Percentiles rank a stretch among this genome's conserved stretches.
These are phyloP conservation scores for Erythrophleum ivorense DNA, from an alignment of 331 rosid species.

Conservation along the genomic window DNA sequence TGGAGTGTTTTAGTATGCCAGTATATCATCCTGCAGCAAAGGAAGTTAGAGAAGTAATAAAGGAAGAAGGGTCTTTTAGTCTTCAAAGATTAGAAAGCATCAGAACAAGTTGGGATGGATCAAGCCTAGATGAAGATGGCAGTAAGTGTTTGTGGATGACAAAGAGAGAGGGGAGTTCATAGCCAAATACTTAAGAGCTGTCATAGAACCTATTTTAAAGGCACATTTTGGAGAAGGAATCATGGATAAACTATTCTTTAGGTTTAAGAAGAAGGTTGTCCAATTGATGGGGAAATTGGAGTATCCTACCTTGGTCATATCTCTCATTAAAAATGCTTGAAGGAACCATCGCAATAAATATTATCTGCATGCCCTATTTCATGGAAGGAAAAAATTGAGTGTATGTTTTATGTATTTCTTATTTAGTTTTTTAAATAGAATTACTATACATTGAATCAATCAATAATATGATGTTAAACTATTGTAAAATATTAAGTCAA, in stretches of 20 bases:
- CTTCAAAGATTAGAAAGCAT: constrained; percentile 36
- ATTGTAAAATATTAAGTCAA: too few relatives aligned
- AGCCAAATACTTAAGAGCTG: constrained; percentile 32
- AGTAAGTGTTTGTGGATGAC: not conserved
- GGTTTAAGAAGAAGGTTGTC: constrained; percentile 13
- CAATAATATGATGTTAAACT: too few relatives aligned
- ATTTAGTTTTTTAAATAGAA: too few relatives aligned
- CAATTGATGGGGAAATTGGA: constrained; percentile 2
- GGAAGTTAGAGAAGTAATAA: constrained; percentile 44
- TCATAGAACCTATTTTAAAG: not conserved
- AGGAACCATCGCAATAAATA: not conserved
- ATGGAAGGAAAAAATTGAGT: too few relatives aligned
- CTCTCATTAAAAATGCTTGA: constrained; percentile 2
- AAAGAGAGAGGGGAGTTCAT: constrained; percentile 29
- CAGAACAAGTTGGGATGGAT: constrained; percentile 32
- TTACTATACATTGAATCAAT: too few relatives aligned
- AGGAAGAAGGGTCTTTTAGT: constrained; percentile 51
- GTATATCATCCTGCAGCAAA: constrained; percentile 33
- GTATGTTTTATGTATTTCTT: too few relatives aligned
- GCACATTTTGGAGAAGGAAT: constrained; percentile 20
- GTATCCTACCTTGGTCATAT: constrained; percentile 19
- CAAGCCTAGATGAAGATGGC: not conserved
- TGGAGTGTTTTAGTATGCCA: constrained; percentile 51
- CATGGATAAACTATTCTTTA: constrained; percentile 12
- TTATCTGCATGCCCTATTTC: too few relatives aligned